phyloP scores from a whole-genome alignment of 2,329 filamentous ascomycete genomes.

The Colletotrichum nymphaeae region DNA sequence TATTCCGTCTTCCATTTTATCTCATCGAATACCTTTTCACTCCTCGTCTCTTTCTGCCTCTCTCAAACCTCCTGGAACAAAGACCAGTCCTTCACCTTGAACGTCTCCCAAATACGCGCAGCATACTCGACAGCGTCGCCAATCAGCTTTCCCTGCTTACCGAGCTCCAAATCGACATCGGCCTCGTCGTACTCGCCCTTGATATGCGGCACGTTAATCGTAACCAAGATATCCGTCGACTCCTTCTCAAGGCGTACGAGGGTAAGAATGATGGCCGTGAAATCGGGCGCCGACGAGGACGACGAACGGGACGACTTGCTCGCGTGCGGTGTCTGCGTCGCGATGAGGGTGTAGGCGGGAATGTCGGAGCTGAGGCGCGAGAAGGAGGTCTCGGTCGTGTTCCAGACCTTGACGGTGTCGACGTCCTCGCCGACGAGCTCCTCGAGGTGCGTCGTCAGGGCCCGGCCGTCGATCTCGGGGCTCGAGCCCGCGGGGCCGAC shows the following conservation, averaged over 20 bases:
- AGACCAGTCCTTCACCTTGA: conserved; percentile 84
- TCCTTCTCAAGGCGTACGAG: conserved; percentile 81
- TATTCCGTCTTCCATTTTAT: neutral
- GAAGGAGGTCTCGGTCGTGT: conserved; percentile 70
- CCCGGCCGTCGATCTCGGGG: conserved; percentile 75
- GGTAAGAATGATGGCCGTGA: conserved; percentile 81
- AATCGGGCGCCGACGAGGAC: conserved; percentile 61
- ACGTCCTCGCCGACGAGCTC: conserved; percentile 75
- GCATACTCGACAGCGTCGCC: conserved; percentile 77
- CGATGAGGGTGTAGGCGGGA: conserved; percentile 77
- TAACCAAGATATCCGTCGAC: conserved; percentile 84
- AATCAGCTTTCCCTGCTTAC: conserved; percentile 75
- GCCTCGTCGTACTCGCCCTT: conserved; percentile 78
- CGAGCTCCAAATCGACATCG: conserved; percentile 75
- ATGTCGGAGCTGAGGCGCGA: conserved; percentile 62
- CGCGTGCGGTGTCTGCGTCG: conserved; percentile 64
- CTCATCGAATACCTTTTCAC: no score
- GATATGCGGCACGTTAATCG: conserved; percentile 89
- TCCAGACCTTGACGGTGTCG: conserved; percentile 75
- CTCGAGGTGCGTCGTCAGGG: conserved; percentile 75
- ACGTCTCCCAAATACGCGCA: conserved; percentile 74
- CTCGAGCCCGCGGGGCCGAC: conserved; percentile 67
- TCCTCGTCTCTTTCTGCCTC: neutral
- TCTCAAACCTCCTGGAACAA: conserved; percentile 68
- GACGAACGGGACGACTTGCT: conserved; percentile 34